Percentiles rank a stretch among this genome's conserved stretches.
phyloP scores from a whole-genome alignment of 2,329 filamentous ascomycete genomes.

The Trichoderma atroviride region DNA sequence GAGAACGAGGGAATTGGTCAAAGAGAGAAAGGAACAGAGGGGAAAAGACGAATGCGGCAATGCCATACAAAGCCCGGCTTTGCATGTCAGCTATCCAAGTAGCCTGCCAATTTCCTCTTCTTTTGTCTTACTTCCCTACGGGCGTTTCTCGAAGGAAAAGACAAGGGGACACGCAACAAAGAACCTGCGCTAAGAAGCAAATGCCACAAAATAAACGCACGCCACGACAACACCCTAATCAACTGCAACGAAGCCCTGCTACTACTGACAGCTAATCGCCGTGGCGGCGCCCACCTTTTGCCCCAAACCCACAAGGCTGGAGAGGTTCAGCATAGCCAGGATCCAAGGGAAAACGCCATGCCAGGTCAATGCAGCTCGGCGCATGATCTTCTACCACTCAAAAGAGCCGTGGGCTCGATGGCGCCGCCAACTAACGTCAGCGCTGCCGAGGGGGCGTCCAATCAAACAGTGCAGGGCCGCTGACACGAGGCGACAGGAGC shows the following conservation, averaged over 20 bases:
- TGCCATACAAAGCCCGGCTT: background rate
- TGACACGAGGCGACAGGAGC: constrained; percentile 15
- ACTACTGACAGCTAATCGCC: background rate
- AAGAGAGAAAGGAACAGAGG: background rate
- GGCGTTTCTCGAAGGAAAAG: background rate
- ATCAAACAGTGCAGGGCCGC: constrained; percentile 24
- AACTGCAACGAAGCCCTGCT: background rate
- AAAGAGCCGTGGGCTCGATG: background rate
- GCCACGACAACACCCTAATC: background rate
- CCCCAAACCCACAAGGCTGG: background rate
- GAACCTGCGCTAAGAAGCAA: background rate
- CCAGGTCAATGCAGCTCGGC: constrained; percentile 3
- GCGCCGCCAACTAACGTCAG: constrained; percentile 3
- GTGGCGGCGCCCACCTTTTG: background rate
- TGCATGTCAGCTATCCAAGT: background rate
- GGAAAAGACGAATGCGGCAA: background rate
- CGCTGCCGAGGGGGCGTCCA: constrained; percentile 32
- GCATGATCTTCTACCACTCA: constrained; percentile 15
- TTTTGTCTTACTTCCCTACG: background rate
- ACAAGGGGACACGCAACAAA: background rate
- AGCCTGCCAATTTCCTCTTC: background rate
- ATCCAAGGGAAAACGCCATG: background rate
- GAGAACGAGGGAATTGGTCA: background rate
- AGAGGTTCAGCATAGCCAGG: background rate
- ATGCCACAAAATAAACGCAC: background rate